Percentiles rank a stretch among this genome's conserved stretches.
Conservation (phyloP, 257 asterid genomes). For the Petrea volubilis region DNA sequence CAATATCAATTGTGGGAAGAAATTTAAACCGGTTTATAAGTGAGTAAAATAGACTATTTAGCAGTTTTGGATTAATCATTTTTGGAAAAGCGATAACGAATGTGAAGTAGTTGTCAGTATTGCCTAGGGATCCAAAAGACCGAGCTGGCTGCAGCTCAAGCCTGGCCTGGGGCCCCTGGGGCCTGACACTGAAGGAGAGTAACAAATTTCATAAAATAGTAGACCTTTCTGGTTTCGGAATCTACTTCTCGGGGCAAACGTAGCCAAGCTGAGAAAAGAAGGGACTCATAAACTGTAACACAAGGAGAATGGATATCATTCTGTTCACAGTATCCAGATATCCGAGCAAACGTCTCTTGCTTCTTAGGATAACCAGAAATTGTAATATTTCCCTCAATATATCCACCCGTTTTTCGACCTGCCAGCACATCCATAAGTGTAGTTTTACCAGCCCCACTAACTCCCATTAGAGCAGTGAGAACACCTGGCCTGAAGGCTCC, state of each 20-base stretch:
- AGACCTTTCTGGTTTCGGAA: constrained; percentile 45
- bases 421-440: constrained; percentile 74
- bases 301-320: constrained; percentile 68
- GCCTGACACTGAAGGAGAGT: too few relatives aligned
- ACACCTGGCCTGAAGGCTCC: constrained; percentile 73
- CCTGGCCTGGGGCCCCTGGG: too few relatives aligned
- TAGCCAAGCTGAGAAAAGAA: constrained; percentile 66
- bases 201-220: neutral
- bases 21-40: too few relatives aligned
- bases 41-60: too few relatives aligned
- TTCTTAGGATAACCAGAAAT: constrained; percentile 64
- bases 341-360: constrained; percentile 68
- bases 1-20: too few relatives aligned
- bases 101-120: too few relatives aligned
- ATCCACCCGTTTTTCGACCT: constrained; percentile 71
- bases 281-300: constrained; percentile 58
- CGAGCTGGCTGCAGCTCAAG: too few relatives aligned
- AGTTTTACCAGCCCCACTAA: constrained; percentile 76
- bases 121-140: too few relatives aligned
- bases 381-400: constrained; percentile 56
- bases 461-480: constrained; percentile 72
- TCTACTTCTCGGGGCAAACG: constrained; percentile 55
- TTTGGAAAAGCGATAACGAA: too few relatives aligned
- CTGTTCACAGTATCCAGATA: constrained; percentile 71
- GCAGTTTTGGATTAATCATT: too few relatives aligned